These are phyloP conservation scores for Neurospora cerealis DNA, from an alignment of 495 filamentous ascomycete species.

Conservation along the genomic window DNA sequence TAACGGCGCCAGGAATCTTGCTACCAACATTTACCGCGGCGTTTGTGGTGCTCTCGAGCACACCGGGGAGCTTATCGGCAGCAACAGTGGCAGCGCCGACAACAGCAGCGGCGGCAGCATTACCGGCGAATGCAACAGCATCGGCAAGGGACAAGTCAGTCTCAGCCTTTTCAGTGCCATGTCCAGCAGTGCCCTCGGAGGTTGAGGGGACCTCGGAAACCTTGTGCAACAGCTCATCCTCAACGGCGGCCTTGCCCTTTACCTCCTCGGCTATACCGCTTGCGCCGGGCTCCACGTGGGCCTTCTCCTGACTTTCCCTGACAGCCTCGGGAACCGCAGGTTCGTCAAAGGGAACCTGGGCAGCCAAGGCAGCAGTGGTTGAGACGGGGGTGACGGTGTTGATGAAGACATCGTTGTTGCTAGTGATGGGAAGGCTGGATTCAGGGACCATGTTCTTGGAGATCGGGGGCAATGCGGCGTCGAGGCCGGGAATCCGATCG, in stretches of 20 bases:
- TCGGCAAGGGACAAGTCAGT: conserved; percentile 29
- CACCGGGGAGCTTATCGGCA: conserved; percentile 9
- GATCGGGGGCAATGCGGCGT: conserved; percentile 53
- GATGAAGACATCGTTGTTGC: conserved; percentile 42
- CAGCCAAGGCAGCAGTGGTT: conserved; percentile 57
- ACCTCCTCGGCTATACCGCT: conserved; percentile 46
- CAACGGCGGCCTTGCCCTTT: conserved; percentile 49
- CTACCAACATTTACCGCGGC: conserved; percentile 20
- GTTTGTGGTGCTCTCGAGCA: conserved; percentile 14
- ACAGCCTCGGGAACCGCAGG: conserved; percentile 54
- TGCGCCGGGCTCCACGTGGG: conserved; percentile 48
- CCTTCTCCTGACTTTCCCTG: conserved; percentile 55
- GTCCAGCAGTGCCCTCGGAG: conserved; percentile 42
- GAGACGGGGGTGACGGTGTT: conserved; percentile 58
- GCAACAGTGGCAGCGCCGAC: conserved; percentile 24
- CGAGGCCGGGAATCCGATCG: conserved; percentile 44
- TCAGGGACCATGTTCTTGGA: conserved; percentile 67
- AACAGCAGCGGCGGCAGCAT: conserved; percentile 31
- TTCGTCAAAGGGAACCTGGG: conserved; percentile 61
- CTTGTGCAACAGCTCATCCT: conserved; percentile 50
- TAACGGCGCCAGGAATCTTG: conserved; percentile 5
- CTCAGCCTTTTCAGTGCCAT: conserved; percentile 39
- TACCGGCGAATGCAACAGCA: conserved; percentile 27
- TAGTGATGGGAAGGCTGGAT: conserved; percentile 67
- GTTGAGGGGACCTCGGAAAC: conserved; percentile 47